Percentiles rank a stretch among this genome's conserved stretches.
These are phyloP conservation scores for Helotiales sp. DNA, from an alignment of 2,329 filamentous ascomycete species.

Conservation along the genomic window DNA sequence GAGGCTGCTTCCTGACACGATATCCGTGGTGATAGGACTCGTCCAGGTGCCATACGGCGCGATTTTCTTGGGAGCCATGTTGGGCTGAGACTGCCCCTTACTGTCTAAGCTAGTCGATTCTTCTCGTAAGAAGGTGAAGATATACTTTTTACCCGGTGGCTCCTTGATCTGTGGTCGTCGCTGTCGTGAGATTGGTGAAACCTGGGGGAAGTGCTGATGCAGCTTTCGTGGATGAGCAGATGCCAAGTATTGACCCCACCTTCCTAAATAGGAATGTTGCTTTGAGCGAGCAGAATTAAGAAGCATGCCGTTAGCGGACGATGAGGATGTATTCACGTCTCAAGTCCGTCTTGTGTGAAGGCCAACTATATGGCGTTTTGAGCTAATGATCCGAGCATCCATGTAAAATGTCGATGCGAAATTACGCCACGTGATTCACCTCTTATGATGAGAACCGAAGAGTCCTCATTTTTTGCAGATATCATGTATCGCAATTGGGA, in stretches of 20 bases:
- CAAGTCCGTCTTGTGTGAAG: no score
- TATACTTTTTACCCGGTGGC: neutral
- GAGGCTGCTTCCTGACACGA: slow-evolving; percentile 43
- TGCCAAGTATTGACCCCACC: slow-evolving; percentile 5
- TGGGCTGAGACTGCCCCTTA: neutral
- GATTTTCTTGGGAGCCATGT: slow-evolving; percentile 21
- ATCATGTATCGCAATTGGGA: no score
- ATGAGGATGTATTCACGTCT: neutral
- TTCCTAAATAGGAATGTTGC: slow-evolving; percentile 12
- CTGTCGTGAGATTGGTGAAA: neutral
- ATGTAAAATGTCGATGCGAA: neutral
- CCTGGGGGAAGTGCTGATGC: neutral
- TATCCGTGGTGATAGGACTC: slow-evolving; percentile 47
- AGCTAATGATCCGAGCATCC: neutral
- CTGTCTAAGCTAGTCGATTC: neutral
- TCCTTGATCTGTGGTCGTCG: neutral
- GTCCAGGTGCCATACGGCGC: slow-evolving; percentile 47
- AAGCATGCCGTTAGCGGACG: neutral
- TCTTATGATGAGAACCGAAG: no score
- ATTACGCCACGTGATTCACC: neutral
- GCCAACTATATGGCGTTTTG: no score
- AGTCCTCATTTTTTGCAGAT: no score
- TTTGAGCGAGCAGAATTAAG: neutral
- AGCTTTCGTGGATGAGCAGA: neutral
- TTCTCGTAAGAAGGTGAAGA: neutral